Evolutionary conservation across 257 asterid species (phyloP), one percentile per base, ranked within the genome.

Genomic region (Hygrophila difformis): DNA sequence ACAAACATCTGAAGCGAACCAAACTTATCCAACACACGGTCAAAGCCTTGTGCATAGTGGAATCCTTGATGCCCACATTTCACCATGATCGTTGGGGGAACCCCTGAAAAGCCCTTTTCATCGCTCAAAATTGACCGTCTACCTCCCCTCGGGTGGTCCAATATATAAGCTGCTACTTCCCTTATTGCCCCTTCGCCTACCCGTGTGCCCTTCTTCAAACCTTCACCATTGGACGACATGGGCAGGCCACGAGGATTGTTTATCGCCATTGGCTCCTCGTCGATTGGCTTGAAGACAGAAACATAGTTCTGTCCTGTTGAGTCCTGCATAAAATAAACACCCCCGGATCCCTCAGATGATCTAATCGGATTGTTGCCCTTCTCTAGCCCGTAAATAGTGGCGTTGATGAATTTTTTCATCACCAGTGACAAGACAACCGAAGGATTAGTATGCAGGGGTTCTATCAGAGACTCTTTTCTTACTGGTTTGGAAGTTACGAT

Each of bases 181-280:
- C 92, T 60, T 0, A 76, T 6, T 0, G 92, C 94, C 62, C 94
- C 87, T 69, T 79, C 87, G 43, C 94, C 87, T 15, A 74, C 94
- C 26, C 85, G 69, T 5, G 92, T 83, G 38, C 94, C 94, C 58
- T 65, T 83, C 72, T 79, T 83, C 63, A 83, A 53, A 29, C 94
- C 94, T 61, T 79, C 94, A 8, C 94, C 92, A 35, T 66, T 44
- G 4, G 61, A 36, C 11, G 92, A 72, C 67, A 84, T 26, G 28
- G 83, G 88, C 11, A 77, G 69, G 44, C 88, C 88, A 8, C 55
- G 73, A 24, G 93, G 94, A 28, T 83, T 79, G 39, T 79, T 83
- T 47, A 68, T 74, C 48, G 87, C 92, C 93, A 84, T 72, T 22
- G 88, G 88, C 65, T 84, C 94, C 77, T 77, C 93, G 15, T 77